Evolutionary conservation across 257 asterid genomes (phyloP).

Genomic region (Capsicum pubescens): DNA sequence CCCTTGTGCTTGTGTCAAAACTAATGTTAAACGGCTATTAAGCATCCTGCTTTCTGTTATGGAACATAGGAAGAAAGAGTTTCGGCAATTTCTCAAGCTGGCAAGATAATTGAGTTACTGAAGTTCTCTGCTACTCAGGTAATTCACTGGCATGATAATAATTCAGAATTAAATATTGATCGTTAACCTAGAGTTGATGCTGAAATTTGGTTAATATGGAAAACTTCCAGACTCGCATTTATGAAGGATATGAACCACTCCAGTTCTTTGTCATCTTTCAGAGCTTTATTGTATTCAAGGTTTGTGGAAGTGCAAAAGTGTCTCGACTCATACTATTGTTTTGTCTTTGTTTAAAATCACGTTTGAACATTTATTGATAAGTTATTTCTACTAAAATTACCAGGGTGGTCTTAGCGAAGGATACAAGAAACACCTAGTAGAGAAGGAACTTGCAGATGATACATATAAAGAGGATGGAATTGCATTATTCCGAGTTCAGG

Average conservation of each 20-base stretch:
- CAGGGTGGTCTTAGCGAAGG: constrained; percentile 98
- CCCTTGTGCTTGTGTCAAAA: constrained; percentile 4
- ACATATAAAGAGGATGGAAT: constrained; percentile 90
- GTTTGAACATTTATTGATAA: constrained; percentile 23
- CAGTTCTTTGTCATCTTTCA: constrained; percentile 93
- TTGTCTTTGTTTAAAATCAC: not conserved
- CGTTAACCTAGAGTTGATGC: constrained; percentile 35
- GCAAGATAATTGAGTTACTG: constrained; percentile 86
- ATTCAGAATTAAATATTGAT: constrained; percentile 28
- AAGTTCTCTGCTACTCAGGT: constrained; percentile 93
- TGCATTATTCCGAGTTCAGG: constrained; percentile 95
- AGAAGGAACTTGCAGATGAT: constrained; percentile 76
- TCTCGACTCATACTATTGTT: not conserved
- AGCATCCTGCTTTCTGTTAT: constrained; percentile 35
- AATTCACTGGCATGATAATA: constrained; percentile 36
- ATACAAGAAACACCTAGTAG: constrained; percentile 76
- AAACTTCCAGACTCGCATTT: constrained; percentile 68
- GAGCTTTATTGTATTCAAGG: constrained; percentile 93
- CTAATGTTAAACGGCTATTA: constrained; percentile 1
- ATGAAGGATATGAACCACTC: constrained; percentile 88
- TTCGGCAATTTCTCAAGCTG: constrained; percentile 83
- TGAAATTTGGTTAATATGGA: constrained; percentile 36
- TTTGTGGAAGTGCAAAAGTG: constrained; percentile 38
- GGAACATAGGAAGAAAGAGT: constrained; percentile 76
- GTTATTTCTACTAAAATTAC: constrained; percentile 38